Evolutionary conservation across 192 early-diverging fungal species (phyloP), one percentile per base, ranked within the genome.

Genomic region (Phycomyces nitens): DNA sequence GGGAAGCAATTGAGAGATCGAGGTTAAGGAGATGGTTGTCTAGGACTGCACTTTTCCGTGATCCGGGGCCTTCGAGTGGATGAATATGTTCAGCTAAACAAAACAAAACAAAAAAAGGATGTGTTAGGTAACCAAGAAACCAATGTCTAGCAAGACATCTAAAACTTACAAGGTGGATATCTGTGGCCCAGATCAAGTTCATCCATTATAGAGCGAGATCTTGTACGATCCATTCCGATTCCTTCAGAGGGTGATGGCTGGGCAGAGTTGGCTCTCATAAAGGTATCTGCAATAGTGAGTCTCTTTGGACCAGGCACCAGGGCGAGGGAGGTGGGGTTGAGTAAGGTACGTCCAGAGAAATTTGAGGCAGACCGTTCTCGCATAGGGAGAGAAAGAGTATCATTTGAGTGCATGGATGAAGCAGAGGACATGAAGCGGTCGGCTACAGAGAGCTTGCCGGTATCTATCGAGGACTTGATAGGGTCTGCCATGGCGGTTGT

Each of bases 351-450:
- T 43, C 62, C 62, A 26, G 62, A 64, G 42, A 64, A 64, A 15
- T 20, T 56, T 14, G 62, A 64, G 34, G 40, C 39, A 12, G 62
- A 65, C 29, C 64, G 26, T 16, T 65, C 64, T 40, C 55, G 22
- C 18, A 44, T 40, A 24, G 18, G 24, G n/a, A 38, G 22, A 24
- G 53, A 54, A 27, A 40, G 21, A 44, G 52, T 43, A 18, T 52
- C 21, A 3, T 21, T 56, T 16, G 54, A 50, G 21, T n/a, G 40
- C 26, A 53, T 47, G 3, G 54, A 15, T 27, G 51, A 44, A 16
- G 50, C n/a, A 7, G 44, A 27, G 22, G 51, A 29, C 64, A 65
- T 65, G 21, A 65, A 65, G n/a, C 64, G 26, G n/a, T 65, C 64
- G 23, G 64, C 64, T 22, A 65, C 64, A n/a, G 64, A 65, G 21